Evolutionary conservation across 2,329 filamentous ascomycete genomes (phyloP).

Genomic region (Cladosporium colombiae): DNA sequence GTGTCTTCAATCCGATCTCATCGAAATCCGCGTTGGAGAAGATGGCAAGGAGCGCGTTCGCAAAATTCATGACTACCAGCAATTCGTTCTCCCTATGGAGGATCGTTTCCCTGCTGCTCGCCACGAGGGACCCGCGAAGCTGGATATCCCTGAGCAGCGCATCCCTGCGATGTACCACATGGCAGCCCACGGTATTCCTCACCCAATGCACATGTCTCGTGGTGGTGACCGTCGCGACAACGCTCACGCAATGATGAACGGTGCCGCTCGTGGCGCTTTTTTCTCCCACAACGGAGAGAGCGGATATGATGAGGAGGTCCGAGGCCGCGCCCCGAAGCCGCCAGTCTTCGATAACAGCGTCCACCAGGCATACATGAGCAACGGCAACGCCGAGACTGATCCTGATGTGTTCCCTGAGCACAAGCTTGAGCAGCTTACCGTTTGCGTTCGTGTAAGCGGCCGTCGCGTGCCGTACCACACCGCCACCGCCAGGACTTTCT

Average conservation of each 20-base stretch:
- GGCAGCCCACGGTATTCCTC: background rate
- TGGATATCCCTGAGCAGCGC: conserved; percentile 41
- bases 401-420: conserved; percentile 54
- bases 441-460: conserved; percentile 48
- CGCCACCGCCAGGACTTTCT: conserved; percentile 52
- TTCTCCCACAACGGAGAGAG: conserved; percentile 24
- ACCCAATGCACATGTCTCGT: background rate
- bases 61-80: conserved; percentile 72
- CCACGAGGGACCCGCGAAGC: conserved; percentile 65
- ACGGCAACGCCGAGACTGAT: conserved; percentile 30
- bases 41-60: conserved; percentile 80
- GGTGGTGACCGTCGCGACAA: conserved; percentile 13
- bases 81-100: conserved; percentile 72
- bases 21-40: conserved; percentile 74
- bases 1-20: conserved; percentile 68
- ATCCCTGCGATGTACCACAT: conserved; percentile 7
- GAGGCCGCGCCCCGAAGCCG: conserved; percentile 34
- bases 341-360: conserved; percentile 32
- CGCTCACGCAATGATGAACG: conserved; percentile 30
- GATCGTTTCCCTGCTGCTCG: conserved; percentile 73
- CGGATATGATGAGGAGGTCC: conserved; percentile 32
- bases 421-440: conserved; percentile 54
- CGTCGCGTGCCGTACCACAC: conserved; percentile 41
- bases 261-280: conserved; percentile 28
- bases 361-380: conserved; percentile 25